Base-by-base conservation (phyloP, 2,329 filamentous ascomycete species). In the Coleophoma crateriformis region DNA sequence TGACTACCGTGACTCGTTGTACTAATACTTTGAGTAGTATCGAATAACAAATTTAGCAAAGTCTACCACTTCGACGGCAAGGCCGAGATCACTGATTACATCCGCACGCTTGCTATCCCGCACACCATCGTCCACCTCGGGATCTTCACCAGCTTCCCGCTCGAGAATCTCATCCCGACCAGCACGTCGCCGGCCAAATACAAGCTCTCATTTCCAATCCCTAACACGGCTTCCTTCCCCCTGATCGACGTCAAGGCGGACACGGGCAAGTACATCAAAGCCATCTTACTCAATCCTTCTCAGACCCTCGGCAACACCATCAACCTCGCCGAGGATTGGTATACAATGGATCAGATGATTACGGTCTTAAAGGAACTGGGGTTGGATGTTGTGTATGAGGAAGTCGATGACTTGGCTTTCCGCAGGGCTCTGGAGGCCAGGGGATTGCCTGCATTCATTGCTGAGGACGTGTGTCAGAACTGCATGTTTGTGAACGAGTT, bases 51-150 rank as follows among this genome's bases (percentile, higher is more conserved):
- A 19, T 66, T 71, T 10, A 48, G 63, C 27, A 58, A 69, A 49
- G 68, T 74, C 15, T 7, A 34, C 14, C 54, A 71, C 46, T 71
- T 53, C 45, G 13, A 32, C 14, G 64, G 63, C 45, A 72, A 72
- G 58, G 51, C 58, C 2, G 54, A 46, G 0, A 61, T 68, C 22
- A 68, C 71, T 39, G 58, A 64, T 15, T 60, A 62, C 12, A 62
- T 64, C 17, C 46, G 60, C 33, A 47, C 50, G 10, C 45, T 62
- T 17, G 66, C 65, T 0, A 61, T 79, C 7, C 68, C 70, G 6
- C 68, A 67, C 33, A 68, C 76, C 0, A 78, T 76, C 59, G 68
- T 74, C 51, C 63, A 68, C 2, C 70, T 73, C 0, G 75, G 65
- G 0, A 65, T 64, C 32, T 80, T 76, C 51, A 77, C 76, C 2